Percentiles rank a stretch among this genome's conserved stretches.
Conservation (phyloP, 805 yeast genomes). For the Ogataea kodamae region DNA sequence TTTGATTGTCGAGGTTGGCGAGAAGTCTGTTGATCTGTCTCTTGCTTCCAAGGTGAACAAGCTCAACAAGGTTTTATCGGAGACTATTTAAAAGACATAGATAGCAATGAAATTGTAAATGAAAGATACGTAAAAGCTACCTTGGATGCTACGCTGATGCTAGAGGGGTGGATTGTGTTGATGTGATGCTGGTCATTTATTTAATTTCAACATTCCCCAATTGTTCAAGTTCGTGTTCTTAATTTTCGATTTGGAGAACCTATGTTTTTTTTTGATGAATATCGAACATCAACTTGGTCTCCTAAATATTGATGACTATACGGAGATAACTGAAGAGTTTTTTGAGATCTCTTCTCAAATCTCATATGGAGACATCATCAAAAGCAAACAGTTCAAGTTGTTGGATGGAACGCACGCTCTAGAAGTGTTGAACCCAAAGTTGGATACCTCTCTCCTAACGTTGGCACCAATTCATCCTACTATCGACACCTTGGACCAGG, state of each 20-base stretch:
- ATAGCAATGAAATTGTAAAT: conserved; percentile 7
- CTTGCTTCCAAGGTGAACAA: conserved; percentile 79
- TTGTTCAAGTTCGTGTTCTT: no score
- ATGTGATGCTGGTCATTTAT: no score
- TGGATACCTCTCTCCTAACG: conserved; percentile 74
- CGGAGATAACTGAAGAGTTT: conserved; percentile 58
- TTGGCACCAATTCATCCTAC: conserved; percentile 42
- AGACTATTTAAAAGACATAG: conserved; percentile 61
- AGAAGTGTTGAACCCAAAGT: conserved; percentile 64
- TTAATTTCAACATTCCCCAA: no score
- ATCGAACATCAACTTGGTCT: conserved; percentile 7
- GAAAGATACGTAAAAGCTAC: no score
- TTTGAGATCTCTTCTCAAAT: conserved; percentile 33
- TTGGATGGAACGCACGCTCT: conserved; percentile 85
- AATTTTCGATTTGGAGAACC: not conserved
- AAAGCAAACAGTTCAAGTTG: conserved; percentile 58
- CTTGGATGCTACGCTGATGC: no score
- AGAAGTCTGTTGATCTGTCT: conserved; percentile 92
- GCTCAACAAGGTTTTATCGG: conserved; percentile 84
- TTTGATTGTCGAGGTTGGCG: conserved; percentile 91
- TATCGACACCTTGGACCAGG: conserved; percentile 34
- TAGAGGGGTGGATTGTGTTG: no score
- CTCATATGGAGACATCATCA: conserved; percentile 52
- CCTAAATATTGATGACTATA: conserved; percentile 18
- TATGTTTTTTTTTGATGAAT: conserved; percentile 9